These are phyloP conservation scores for Debaryomyces maramus DNA, from an alignment of 805 yeast species.

Conservation along the genomic window DNA sequence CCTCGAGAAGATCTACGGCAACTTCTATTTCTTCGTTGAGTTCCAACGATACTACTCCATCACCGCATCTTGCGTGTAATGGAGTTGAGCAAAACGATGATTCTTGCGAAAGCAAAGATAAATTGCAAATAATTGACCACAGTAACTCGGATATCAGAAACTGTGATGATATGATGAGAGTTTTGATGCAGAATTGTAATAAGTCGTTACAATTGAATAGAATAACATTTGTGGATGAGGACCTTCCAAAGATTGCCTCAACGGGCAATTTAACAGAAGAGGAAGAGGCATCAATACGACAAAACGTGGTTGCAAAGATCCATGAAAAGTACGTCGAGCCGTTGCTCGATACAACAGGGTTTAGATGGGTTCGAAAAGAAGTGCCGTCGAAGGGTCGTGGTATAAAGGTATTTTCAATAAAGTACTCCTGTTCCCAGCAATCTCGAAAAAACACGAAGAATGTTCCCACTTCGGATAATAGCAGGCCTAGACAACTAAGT, in stretches of 20 bases:
- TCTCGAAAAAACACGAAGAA: slow-evolving; percentile 3
- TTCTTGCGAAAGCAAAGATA: not conserved
- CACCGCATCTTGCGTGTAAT: not conserved
- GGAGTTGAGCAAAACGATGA: too few species aligned
- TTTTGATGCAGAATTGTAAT: slow-evolving; percentile 6
- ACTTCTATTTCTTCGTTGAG: slow-evolving; percentile 6
- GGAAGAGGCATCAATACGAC: slow-evolving; percentile 6
- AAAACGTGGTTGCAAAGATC: slow-evolving; percentile 9
- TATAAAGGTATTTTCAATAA: slow-evolving; percentile 15
- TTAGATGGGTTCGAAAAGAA: slow-evolving; percentile 19
- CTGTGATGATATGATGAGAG: slow-evolving; percentile 5
- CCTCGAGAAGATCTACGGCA: slow-evolving; percentile 8
- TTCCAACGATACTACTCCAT: slow-evolving; percentile 1
- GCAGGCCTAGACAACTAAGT: slow-evolving; percentile 12
- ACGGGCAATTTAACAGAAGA: not conserved
- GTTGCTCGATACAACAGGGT: slow-evolving; percentile 14
- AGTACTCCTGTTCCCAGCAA: slow-evolving; percentile 19
- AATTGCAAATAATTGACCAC: not conserved
- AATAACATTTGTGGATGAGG: slow-evolving; percentile 6
- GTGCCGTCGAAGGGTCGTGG: slow-evolving; percentile 19
- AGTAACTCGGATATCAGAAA: slow-evolving; percentile 1
- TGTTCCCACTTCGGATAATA: not conserved
- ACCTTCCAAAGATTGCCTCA: slow-evolving; percentile 4
- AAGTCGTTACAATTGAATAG: slow-evolving; percentile 2
- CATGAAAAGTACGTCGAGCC: slow-evolving; percentile 18